Evolutionary conservation across 805 yeast species (phyloP), one percentile per base, ranked within the genome.

Genomic region (Candida montana): DNA sequence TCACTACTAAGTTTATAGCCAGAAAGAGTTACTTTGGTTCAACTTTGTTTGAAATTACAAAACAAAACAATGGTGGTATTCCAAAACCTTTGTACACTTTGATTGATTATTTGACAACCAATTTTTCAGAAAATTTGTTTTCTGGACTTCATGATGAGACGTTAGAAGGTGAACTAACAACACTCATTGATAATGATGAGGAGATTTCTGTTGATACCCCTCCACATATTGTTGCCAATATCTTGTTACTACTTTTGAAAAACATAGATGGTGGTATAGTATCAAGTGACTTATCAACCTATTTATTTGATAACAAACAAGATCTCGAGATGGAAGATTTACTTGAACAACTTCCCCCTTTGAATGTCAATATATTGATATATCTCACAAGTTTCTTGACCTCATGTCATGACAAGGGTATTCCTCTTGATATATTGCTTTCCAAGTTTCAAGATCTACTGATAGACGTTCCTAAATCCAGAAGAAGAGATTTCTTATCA

Each of bases 181-280:
- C 29, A 16, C 39, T 50, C 44, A 45, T 56, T 19, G 57, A 56
- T 35, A 41, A 44, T 20, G 53, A 53, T 26, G 44, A 49, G 11
- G 58, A 51, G 4, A 35, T 56, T 15, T 47, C 50, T 9, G 2
- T 16, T 10, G 58, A 58, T 4, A 49, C 57, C 12, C 44, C 59
- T 8, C 39, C 50, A 15, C 46, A 42, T 16, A 59, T 59, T 1
- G 59, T 61, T 15, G 47, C 58, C 5, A 44, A 59, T 33, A 59
- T 62, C 2, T 44, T 64, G 24, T 16, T 55, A 3, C 36, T 61
- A 2, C 38, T 70, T 12, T 45, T 71, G 44, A 51, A 58, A 19
- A 59, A 61, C 33, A 40, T 69, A 5, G 63, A 65, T 31, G 73
- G 69, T 16, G 70, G 74, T 6, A 60, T 71, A n/a, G 59, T 71